A percentile compares a stretch with the other conserved stretches of the same genome.
These are phyloP conservation scores for Neonectria coccinea DNA, from an alignment of 2,329 filamentous ascomycete species.

Conservation along the genomic window DNA sequence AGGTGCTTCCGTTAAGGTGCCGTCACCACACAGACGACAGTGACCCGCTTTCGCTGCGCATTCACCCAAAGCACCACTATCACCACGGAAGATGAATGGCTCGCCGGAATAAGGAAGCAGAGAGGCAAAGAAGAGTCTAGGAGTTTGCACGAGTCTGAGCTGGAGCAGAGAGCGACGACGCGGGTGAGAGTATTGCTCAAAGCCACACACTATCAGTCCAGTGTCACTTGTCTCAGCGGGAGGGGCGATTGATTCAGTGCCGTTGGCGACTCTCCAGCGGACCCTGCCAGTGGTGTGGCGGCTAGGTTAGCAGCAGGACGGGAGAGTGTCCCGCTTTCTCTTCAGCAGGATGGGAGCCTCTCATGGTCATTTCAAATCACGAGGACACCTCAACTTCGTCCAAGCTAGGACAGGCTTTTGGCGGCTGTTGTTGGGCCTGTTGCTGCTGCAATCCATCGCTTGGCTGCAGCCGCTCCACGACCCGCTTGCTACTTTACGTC, in stretches of 20 bases:
- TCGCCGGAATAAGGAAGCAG: slow-evolving; percentile 1
- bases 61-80: slow-evolving; percentile 16
- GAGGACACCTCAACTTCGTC: slow-evolving; percentile 23
- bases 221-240: slow-evolving; percentile 6
- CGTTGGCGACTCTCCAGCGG: slow-evolving; percentile 3
- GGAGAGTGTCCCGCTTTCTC: not conserved
- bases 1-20: slow-evolving; percentile 42
- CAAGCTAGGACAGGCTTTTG: not conserved
- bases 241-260: slow-evolving; percentile 15
- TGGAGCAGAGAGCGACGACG: not conserved
- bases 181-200: not conserved
- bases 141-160: not conserved
- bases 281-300: not conserved
- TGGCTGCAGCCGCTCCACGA: slow-evolving; percentile 1
- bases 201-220: not conserved
- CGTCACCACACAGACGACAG: slow-evolving; percentile 41
- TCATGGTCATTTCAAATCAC: slow-evolving; percentile 36
- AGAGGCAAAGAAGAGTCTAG: not conserved
- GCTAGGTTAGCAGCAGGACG: not conserved
- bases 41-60: slow-evolving; percentile 27
- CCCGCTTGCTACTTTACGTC: slow-evolving; percentile 6
- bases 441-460: slow-evolving; percentile 2
- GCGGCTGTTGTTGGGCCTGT: not conserved
- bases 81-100: not conserved
- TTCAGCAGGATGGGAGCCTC: not conserved